Conservation (phyloP, 306 rosid species). For the Gastrolobium bilobum region DNA sequence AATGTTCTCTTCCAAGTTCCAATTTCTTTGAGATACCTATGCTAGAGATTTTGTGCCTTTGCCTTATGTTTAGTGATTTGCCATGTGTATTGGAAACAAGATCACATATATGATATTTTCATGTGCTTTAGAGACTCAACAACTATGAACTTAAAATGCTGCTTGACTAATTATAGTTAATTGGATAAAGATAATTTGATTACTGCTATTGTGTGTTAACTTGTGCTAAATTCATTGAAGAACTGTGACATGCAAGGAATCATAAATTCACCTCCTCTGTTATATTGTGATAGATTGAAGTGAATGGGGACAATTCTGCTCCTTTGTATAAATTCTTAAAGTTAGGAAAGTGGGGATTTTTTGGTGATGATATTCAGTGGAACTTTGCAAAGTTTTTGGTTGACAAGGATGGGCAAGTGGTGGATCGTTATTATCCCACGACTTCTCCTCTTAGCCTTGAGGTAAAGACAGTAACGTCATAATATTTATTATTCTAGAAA, state of each 20-base stretch:
- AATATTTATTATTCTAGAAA: constrained; percentile 10
- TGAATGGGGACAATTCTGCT: constrained; percentile 76
- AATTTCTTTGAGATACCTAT: not conserved
- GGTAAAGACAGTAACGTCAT: constrained; percentile 53
- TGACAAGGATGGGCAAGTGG: constrained; percentile 76
- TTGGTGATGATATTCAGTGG: constrained; percentile 91
- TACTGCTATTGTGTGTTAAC: constrained; percentile 20
- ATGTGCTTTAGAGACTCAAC: not conserved
- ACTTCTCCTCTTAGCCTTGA: constrained; percentile 88
- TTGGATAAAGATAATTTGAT: not conserved
- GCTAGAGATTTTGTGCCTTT: constrained; percentile 31
- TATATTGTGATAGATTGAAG: constrained; percentile 72
- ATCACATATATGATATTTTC: constrained; percentile 1
- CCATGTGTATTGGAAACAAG: not conserved
- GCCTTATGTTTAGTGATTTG: constrained; percentile 19
- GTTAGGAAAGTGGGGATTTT: constrained; percentile 78
- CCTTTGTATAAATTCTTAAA: constrained; percentile 82
- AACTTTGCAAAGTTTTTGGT: constrained; percentile 88
- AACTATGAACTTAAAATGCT: not conserved
- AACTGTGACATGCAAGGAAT: not conserved
- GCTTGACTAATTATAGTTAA: constrained; percentile 30
- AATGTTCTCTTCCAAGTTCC: constrained; percentile 22
- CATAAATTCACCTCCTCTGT: not conserved
- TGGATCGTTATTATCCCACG: constrained; percentile 84
- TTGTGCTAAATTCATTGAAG: constrained; percentile 15